These are phyloP conservation scores for Xylaria sp. DNA, from an alignment of 2,329 filamentous ascomycete genomes.

Conservation along the genomic window DNA sequence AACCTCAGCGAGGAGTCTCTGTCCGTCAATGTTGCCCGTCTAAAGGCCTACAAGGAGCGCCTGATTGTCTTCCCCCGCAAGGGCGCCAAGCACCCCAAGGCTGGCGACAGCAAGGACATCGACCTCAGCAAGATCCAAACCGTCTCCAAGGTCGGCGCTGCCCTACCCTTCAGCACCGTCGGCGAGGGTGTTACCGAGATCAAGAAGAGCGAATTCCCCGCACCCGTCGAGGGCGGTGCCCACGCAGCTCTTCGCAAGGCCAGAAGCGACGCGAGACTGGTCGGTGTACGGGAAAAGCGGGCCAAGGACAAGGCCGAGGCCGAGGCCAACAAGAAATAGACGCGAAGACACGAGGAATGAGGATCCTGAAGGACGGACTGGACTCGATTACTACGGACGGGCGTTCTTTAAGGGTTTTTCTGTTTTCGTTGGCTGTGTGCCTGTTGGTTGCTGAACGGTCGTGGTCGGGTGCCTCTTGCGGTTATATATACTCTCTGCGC, in stretches of 20 bases:
- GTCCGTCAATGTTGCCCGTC: conserved; percentile 92
- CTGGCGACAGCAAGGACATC: conserved; percentile 85
- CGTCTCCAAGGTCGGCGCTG: conserved; percentile 64
- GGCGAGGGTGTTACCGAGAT: conserved; percentile 76
- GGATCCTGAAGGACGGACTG: conserved; percentile 45
- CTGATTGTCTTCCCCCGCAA: conserved; percentile 98
- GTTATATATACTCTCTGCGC: conserved; percentile 36
- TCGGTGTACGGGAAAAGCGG: conserved; percentile 92
- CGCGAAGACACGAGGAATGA: conserved; percentile 42
- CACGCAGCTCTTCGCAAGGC: conserved; percentile 87
- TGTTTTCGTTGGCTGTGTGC: conserved; percentile 49
- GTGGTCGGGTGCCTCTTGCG: conserved; percentile 47
- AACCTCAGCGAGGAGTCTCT: conserved; percentile 98
- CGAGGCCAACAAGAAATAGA: conserved; percentile 87
- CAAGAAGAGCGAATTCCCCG: conserved; percentile 83
- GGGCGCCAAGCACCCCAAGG: conserved; percentile 87
- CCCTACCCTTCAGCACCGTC: conserved; percentile 79
- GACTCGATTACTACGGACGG: conserved; percentile 52
- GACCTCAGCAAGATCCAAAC: conserved; percentile 75
- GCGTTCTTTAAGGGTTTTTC: conserved; percentile 50
- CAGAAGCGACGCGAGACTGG: conserved; percentile 83
- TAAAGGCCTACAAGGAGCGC: conserved; percentile 96
- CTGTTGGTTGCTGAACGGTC: conserved; percentile 45
- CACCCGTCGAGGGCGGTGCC: conserved; percentile 81
- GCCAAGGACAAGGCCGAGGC: conserved; percentile 87